Base-by-base conservation (phyloP, 345 rosid genomes). In the Boechera stricta region DNA sequence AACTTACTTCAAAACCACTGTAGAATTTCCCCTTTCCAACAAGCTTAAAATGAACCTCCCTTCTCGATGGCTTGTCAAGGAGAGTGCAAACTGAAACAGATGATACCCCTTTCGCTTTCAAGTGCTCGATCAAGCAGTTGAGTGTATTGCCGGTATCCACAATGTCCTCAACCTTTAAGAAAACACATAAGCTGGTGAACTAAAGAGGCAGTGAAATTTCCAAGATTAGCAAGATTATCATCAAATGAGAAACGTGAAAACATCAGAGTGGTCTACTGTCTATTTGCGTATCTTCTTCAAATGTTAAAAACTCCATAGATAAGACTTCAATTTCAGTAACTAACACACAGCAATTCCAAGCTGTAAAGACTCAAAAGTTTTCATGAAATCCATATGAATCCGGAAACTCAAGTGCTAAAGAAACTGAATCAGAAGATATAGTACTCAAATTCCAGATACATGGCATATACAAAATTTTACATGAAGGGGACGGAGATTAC, bases 91-190 rank as follows among this genome's bases (percentile, higher is more conserved):
- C 95, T 1, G 99, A 94, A 12, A 95, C 88, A 57, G 99, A 87
- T 21, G 92, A 80, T 2, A 84, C 97, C 42, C 90, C 92, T 76
- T 86, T 90, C 4, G 77, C 58, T 71, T 84, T 79, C 83, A 94
- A 21, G 74, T 85, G 87, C 26, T 79, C 72, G 41, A 94, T 86
- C 28, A 94, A 79, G 74, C 85, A 68, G 26, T 83, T 85, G 32
- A 94, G 62, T n/a, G 98, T 92, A 82, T 68, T 77, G 33, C 98
- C 98, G 1, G 98, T 90, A 83, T 94, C 98, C 18, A 94, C 89
- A 73, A 94, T 94, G 72, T 92, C 98, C 84, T 94, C 98, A 33
- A 94, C 97, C 98, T 92, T 76, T 26, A 32, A 77, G 44, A 68
- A 51, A 33, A 71, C 41, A 60, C 48, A 65, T 38, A 77, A 5